Conservation (phyloP, 2,329 filamentous ascomycete genomes). For the Dryadomyces quercivorus region DNA sequence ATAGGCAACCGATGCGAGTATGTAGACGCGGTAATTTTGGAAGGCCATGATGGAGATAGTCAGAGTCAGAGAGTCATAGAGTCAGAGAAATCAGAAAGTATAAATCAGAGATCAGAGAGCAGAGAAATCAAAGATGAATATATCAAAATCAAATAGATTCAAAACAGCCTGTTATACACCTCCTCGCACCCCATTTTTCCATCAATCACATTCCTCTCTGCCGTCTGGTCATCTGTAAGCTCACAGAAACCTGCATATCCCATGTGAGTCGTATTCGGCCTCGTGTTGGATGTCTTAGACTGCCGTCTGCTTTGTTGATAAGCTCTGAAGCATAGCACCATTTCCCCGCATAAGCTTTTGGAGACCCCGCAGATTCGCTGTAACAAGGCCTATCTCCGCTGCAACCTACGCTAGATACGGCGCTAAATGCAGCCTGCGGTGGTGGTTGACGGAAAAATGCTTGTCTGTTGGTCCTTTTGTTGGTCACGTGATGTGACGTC, state of each 20-base stretch:
- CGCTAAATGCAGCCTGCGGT: background rate
- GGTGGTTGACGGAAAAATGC: background rate
- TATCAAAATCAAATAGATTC: no score
- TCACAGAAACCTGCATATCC: background rate
- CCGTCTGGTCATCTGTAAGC: background rate
- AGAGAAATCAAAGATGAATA: no score
- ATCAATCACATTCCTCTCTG: background rate
- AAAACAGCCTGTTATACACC: no score
- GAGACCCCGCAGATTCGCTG: background rate
- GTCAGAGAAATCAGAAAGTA: background rate
- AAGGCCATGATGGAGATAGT: background rate
- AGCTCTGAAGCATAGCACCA: no score
- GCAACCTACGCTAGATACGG: background rate
- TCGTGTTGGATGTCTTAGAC: no score
- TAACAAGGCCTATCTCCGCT: no score
- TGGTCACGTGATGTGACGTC: background rate
- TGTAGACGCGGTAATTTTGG: conserved; percentile 1
- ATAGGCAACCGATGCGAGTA: conserved; percentile 1
- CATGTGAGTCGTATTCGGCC: no score
- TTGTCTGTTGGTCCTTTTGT: background rate
- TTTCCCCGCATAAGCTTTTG: background rate
- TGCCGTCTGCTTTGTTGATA: no score
- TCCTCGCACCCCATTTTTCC: background rate
- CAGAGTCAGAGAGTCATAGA: background rate
- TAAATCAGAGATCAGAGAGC: background rate